Evolutionary conservation across 106 monocot species (phyloP), one percentile per base, ranked within the genome.

Genomic region (Vanilla planifolia): DNA sequence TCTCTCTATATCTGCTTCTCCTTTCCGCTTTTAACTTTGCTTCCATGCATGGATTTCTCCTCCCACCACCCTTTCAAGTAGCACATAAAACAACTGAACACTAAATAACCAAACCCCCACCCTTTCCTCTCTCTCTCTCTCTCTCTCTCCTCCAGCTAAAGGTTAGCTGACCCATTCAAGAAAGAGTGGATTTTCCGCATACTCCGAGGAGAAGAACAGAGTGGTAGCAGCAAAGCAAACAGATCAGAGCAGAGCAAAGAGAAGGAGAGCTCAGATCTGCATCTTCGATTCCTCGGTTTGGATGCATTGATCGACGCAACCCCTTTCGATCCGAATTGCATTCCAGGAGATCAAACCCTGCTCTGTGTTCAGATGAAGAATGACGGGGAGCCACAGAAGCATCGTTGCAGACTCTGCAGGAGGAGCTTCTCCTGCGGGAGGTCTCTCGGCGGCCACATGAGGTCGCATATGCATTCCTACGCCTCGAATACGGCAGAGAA

Each of bases 361-460:
- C 57, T 35, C 20, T 36, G 57, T 20, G n/a, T 57, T 35, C 35
- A 67, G 56, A 67, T 43, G 17, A 20, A 61, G 42, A 46, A 46
- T 4, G 19, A 39, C 23, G 8, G 11, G 2, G 5, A 7, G 29
- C 51, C 27, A 55, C 2, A 29, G 70, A 72, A 62, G 67, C 85
- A 77, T 28, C 0, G 41, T 2, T 82, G 75, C 68, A 81, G 58
- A 67, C 22, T 72, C 47, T 79, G 82, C 50, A 10, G 39, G 41
- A 81, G 68, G 56, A 42, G 58, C 7, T 87, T 87, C 71, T 59
- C 65, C 16, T 67, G 53, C 27, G 72, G 81, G 60, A 68, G 73
- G 25, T 78, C 86, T 0, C 69, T 87, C 6, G 81, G 79, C 20
- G 75, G 86, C 2, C 81, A 87, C 75, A 82, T 87, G 86, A 68